phyloP scores from a whole-genome alignment of 768 basidiomycete species.

The Cystobasidiopsis lactophilus region DNA sequence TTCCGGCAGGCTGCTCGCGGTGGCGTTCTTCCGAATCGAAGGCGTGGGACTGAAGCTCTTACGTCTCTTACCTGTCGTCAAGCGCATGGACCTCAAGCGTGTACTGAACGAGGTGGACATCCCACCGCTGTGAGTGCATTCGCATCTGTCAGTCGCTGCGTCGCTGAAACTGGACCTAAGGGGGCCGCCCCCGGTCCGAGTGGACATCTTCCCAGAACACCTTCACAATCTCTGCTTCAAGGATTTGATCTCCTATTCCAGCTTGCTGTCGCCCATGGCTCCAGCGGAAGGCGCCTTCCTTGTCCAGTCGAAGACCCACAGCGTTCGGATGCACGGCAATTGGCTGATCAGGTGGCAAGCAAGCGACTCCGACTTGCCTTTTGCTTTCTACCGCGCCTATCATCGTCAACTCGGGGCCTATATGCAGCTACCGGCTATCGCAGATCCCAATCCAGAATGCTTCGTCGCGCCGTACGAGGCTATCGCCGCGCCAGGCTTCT shows the following conservation, averaged over 20 bases:
- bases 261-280: constrained; percentile 1
- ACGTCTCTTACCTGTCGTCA: constrained; percentile 25
- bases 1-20: constrained; percentile 27
- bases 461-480: constrained; percentile 10
- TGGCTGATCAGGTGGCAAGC: constrained; percentile 30
- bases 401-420: constrained; percentile 26
- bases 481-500: constrained; percentile 27
- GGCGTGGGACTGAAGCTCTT: constrained; percentile 29
- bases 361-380: constrained; percentile 30
- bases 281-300: not conserved
- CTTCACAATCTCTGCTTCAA: constrained; percentile 22
- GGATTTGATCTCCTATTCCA: constrained; percentile 21
- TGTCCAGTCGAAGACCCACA: not conserved
- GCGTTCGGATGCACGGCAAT: constrained; percentile 19
- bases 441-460: not conserved
- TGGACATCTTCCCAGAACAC: constrained; percentile 21
- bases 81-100: constrained; percentile 24
- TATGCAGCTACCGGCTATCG: constrained; percentile 12
- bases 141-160: fast-evolving
- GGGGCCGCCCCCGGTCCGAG: constrained; percentile 7
- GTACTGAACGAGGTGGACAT: constrained; percentile 20
- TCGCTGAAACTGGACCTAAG: not conserved
- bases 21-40: constrained; percentile 30
- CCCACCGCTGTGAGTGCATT: constrained; percentile 6
- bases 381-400: constrained; percentile 30